Percentiles rank a stretch among this genome's conserved stretches.
Evolutionary conservation across 768 basidiomycete genomes (phyloP).

Genomic region (Rhodotorula taiwanensis): DNA sequence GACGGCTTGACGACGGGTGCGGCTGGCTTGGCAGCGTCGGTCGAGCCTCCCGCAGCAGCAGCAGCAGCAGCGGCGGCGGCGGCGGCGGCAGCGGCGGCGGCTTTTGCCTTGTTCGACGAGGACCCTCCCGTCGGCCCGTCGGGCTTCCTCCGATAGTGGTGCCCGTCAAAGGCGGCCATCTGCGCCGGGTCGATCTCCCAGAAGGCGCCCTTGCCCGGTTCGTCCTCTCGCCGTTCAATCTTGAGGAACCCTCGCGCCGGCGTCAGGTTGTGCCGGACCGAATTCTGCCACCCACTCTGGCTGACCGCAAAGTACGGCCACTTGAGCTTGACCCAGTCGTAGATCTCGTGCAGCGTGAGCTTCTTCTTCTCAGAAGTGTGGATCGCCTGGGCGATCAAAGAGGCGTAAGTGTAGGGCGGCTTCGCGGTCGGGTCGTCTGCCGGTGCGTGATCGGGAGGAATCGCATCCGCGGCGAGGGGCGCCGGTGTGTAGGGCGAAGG

Average conservation of each 20-base stretch:
- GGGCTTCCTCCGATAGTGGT: conserved; percentile 23
- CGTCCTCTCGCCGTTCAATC: conserved; percentile 58
- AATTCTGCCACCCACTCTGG: conserved; percentile 88
- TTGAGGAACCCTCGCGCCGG: conserved; percentile 87
- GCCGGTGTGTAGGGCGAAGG: conserved; percentile 25
- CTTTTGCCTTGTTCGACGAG: background rate
- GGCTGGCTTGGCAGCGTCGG: conserved; percentile 6
- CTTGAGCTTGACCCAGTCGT: conserved; percentile 79
- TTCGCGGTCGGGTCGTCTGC: conserved; percentile 69
- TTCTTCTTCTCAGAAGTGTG: conserved; percentile 53
- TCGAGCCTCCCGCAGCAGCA: background rate
- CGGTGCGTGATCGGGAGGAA: conserved; percentile 49
- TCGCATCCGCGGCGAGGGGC: conserved; percentile 41
- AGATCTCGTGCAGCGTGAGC: conserved; percentile 85
- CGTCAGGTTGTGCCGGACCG: conserved; percentile 90
- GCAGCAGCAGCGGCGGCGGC: conserved; percentile 1
- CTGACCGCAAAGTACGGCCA: conserved; percentile 86
- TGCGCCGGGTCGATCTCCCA: conserved; percentile 76
- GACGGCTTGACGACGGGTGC: conserved; percentile 2
- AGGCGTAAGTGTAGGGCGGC: conserved; percentile 82
- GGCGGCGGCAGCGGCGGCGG: conserved; percentile 1
- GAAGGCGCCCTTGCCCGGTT: conserved; percentile 72
- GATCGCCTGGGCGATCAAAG: conserved; percentile 83
- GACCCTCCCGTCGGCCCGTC: background rate
- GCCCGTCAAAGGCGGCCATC: conserved; percentile 44